Evolutionary conservation across 192 early-diverging fungal genomes (phyloP).

Genomic region (Gorgonomyces haynaldii): DNA sequence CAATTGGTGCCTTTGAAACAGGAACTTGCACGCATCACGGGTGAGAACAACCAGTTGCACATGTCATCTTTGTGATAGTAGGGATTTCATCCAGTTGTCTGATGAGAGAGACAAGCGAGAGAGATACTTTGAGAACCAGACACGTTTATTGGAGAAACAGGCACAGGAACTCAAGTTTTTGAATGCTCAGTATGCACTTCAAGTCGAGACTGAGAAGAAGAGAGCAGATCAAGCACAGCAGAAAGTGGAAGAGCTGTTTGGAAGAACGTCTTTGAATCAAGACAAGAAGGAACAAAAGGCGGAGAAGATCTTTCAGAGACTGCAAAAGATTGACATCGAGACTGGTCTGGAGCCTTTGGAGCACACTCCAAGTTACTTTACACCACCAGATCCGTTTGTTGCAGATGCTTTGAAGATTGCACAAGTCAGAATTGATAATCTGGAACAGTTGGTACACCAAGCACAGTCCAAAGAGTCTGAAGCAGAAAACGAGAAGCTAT

Average conservation of each 20-base stretch:
- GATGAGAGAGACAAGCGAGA: constrained; percentile 30
- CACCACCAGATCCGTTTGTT: constrained; percentile 26
- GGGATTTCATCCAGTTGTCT: constrained; percentile 18
- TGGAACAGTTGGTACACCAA: constrained; percentile 16
- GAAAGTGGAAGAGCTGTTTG: constrained; percentile 28
- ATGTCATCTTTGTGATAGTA: background rate
- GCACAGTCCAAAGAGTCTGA: constrained; percentile 24
- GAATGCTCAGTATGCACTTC: constrained; percentile 25
- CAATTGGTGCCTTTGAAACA: constrained; percentile 19
- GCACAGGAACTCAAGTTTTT: constrained; percentile 33
- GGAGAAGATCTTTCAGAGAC: constrained; percentile 31
- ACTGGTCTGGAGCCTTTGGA: constrained; percentile 28
- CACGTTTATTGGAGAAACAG: constrained; percentile 20
- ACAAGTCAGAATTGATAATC: constrained; percentile 17
- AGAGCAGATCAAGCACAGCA: constrained; percentile 19
- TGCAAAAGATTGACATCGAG: constrained; percentile 47
- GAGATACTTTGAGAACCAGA: constrained; percentile 3
- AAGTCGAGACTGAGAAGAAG: constrained; percentile 23
- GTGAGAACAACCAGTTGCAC: constrained; percentile 40
- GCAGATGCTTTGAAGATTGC: constrained; percentile 24
- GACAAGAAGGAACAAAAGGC: constrained; percentile 7
- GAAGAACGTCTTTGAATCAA: constrained; percentile 16
- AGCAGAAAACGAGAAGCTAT: constrained; percentile 27
- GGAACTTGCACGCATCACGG: constrained; percentile 27
- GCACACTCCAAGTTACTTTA: constrained; percentile 2